phyloP scores from a whole-genome alignment of 1,284 basidiomycete genomes.

The Leccinum solheimii region DNA sequence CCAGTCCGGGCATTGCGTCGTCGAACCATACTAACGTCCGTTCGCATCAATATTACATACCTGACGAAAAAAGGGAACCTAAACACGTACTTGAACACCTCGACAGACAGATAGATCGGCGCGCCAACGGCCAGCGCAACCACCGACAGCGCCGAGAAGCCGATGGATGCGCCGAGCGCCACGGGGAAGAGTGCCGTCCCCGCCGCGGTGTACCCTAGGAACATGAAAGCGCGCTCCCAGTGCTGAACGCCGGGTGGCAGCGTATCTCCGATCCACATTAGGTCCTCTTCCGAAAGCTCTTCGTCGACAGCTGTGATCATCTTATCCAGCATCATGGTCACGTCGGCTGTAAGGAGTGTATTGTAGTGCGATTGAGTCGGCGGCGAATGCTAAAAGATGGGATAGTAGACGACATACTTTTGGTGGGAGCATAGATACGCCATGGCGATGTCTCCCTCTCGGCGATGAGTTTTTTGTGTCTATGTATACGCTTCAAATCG shows the following conservation, averaged over 20 bases:
- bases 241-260: not conserved
- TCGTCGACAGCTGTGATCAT: slow-evolving; percentile 27
- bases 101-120: not conserved
- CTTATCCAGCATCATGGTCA: slow-evolving; percentile 26
- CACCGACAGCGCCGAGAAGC: not conserved
- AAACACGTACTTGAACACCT: not conserved
- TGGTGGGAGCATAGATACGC: slow-evolving; percentile 23
- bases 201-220: not conserved
- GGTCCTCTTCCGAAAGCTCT: slow-evolving; percentile 17
- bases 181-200: not conserved
- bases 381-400: not conserved
- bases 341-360: slow-evolving; percentile 15
- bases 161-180: not conserved
- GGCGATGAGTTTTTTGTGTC: slow-evolving; percentile 19
- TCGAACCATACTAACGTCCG: not conserved
- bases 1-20: not conserved
- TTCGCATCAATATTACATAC: not conserved
- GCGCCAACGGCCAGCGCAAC: not conserved
- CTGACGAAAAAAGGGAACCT: not conserved
- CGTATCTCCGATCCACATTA: slow-evolving; percentile 22
- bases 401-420: slow-evolving; percentile 8
- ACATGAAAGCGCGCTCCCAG: not conserved
- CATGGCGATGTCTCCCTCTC: slow-evolving; percentile 17
- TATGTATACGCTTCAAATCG: slow-evolving; percentile 19
- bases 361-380: not conserved